Base-by-base conservation (phyloP, 305 asterid genomes). In the Fraxinus baroniana region DNA sequence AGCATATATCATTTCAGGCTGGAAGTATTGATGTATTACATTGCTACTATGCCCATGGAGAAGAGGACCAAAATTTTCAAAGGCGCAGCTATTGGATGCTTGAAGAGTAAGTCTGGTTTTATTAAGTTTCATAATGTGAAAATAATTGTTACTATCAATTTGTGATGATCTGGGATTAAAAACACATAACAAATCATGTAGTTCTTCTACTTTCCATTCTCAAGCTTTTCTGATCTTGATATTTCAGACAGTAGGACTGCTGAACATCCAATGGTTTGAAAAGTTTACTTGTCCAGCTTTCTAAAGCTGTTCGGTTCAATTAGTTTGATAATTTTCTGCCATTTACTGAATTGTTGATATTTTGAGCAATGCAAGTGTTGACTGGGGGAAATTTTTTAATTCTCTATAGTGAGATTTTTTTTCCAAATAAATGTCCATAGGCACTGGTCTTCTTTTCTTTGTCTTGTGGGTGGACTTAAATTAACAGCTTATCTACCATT, bases 71-170 rank as follows among this genome's bases (percentile, higher is more conserved):
- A 84, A 93, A 88, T 89, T 97, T 94, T 81, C 99, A 94, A 87
- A 89, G 99, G 87, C 98, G 99, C 86, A 91, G 98, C 91, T 97
- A 94, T 84, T 97, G 99, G 99, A 87, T 97, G 98, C 99, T 97
- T 79, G 99, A 93, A 89, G 98, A 94, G 98, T 97, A 89, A 86
- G 98, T 90, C 36, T 66, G 35, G 36, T 24, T 66, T 28, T 83
- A 35, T 35, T 26, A 62, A 36, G 18, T 83, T 84, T 24, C 39
- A 30, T 49, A 30, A 77, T 79, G 33, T 81, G 26, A 46, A 30
- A 20, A 44, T 7, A 68, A 41, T 37, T 30, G 24, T 10, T 5
- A 66, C 82, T 79, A 22, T 20, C 5, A 39, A 15, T 66, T 60
- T 55, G 12, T 6, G 28, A 78, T 22, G 81, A 78, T 18, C 9